Evolutionary conservation across 1,284 basidiomycete genomes (phyloP).

Genomic region (Rhodotorula sp.): DNA sequence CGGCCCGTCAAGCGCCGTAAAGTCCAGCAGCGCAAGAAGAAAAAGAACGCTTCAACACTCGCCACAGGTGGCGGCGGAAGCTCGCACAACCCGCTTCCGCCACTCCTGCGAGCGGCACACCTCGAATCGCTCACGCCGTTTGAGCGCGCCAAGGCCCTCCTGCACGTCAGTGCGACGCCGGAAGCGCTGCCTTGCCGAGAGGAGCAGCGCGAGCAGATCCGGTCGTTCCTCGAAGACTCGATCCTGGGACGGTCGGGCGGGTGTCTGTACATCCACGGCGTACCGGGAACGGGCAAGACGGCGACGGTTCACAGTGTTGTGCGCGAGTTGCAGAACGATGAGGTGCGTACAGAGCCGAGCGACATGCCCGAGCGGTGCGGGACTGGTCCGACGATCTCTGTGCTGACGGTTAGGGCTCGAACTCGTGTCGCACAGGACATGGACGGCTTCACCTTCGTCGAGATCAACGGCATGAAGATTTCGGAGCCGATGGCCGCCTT

Average conservation of each 20-base stretch:
- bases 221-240: conserved; percentile 76
- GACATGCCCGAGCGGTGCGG: too few species aligned
- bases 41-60: conserved; percentile 4
- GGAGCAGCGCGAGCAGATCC: conserved; percentile 75
- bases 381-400: too few species aligned
- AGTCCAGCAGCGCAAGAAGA: neutral
- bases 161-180: conserved; percentile 92
- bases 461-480: conserved; percentile 94
- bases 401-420: too few species aligned
- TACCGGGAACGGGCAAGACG: conserved; percentile 97
- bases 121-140: conserved; percentile 36
- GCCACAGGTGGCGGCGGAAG: neutral
- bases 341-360: conserved; percentile 54
- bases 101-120: conserved; percentile 15
- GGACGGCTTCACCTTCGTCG: conserved; percentile 91
- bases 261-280: conserved; percentile 94
- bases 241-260: conserved; percentile 90
- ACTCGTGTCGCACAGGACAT: conserved; percentile 78
- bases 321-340: conserved; percentile 74
- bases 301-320: conserved; percentile 93
- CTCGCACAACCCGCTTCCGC: conserved; percentile 28
- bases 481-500: conserved; percentile 86
- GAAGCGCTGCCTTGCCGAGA: conserved; percentile 87
- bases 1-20: conserved; percentile 14
- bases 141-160: conserved; percentile 51